Conservation (phyloP, 768 basidiomycete genomes). For the Tylopilus sp. region DNA sequence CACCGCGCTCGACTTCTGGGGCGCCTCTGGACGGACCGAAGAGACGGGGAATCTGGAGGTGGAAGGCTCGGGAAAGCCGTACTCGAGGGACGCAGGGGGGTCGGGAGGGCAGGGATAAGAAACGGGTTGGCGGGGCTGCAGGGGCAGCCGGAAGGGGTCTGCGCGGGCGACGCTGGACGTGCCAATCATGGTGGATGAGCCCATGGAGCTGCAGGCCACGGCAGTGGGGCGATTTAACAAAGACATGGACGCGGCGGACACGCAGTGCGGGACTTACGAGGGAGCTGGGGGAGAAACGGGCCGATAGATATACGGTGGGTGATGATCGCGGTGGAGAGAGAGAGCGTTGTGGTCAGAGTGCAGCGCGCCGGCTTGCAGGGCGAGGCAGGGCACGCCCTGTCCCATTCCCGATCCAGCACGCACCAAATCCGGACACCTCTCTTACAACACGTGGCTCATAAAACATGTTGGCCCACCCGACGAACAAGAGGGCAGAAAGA, state of each 20-base stretch:
- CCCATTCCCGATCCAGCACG: constrained; percentile 28
- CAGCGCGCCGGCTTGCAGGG: constrained; percentile 30
- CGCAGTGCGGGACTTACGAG: constrained; percentile 4
- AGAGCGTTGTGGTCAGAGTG: constrained; percentile 19
- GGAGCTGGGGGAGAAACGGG: neutral
- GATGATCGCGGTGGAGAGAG: constrained; percentile 7
- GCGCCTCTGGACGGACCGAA: constrained; percentile 34
- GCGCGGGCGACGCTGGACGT: neutral
- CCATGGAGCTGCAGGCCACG: constrained; percentile 6
- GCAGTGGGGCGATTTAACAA: constrained; percentile 16
- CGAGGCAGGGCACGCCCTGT: constrained; percentile 33
- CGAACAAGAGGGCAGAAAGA: neutral
- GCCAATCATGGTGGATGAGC: constrained; percentile 20
- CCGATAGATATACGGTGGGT: constrained; percentile 4
- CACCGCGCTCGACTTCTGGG: constrained; percentile 14
- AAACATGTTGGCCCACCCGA: neutral
- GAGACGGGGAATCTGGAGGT: constrained; percentile 36
- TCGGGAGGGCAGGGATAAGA: constrained; percentile 13
- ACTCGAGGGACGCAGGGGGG: constrained; percentile 15
- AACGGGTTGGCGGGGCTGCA: constrained; percentile 15
- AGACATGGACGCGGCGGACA: neutral
- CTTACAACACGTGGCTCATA: constrained; percentile 29
- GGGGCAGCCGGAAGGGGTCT: constrained; percentile 11
- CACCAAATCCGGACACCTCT: constrained; percentile 23
- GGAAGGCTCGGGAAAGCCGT: constrained; percentile 22